These are phyloP conservation scores for Lipomyces starkeyi DNA, from an alignment of 805 yeast species.

Conservation along the genomic window DNA sequence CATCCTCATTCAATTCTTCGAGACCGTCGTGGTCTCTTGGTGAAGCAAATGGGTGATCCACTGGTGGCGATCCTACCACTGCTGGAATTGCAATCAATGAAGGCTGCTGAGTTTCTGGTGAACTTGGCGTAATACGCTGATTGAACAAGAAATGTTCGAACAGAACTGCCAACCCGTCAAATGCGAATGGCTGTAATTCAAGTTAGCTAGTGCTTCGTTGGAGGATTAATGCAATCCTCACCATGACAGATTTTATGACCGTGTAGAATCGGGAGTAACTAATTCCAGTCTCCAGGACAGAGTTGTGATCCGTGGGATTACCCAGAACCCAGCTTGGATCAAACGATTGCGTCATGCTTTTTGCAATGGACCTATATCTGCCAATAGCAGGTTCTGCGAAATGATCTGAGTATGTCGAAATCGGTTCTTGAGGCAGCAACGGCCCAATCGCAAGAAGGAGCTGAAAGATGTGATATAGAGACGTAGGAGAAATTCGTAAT, in stretches of 20 bases:
- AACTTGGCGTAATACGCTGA: slow-evolving; percentile 37
- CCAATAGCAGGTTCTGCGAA: slow-evolving; percentile 49
- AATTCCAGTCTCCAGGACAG: slow-evolving; percentile 34
- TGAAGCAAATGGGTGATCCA: slow-evolving; percentile 27
- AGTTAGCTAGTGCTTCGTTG: slow-evolving; percentile 11
- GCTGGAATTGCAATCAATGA: slow-evolving; percentile 24
- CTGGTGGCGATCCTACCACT: slow-evolving; percentile 17
- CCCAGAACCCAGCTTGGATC: slow-evolving; percentile 47
- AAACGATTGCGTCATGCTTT: slow-evolving; percentile 57
- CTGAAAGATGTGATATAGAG: slow-evolving; percentile 54
- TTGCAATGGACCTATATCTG: slow-evolving; percentile 53
- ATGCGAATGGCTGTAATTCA: slow-evolving; percentile 50
- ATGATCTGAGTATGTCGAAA: slow-evolving; percentile 40
- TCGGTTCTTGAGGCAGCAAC: slow-evolving; percentile 48
- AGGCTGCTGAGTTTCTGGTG: not conserved
- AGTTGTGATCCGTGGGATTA: slow-evolving; percentile 36
- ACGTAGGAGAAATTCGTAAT: slow-evolving; percentile 50
- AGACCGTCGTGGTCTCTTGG: slow-evolving; percentile 33
- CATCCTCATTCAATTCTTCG: slow-evolving; percentile 21
- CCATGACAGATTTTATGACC: slow-evolving; percentile 39
- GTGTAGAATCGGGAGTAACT: slow-evolving; percentile 36
- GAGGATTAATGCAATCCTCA: not conserved
- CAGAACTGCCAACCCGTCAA: slow-evolving; percentile 54
- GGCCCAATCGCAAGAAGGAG: slow-evolving; percentile 56
- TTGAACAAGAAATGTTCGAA: slow-evolving; percentile 54